Evolutionary conservation across 2,329 filamentous ascomycete genomes (phyloP).

Genomic region (Blumeriella jaapii): DNA sequence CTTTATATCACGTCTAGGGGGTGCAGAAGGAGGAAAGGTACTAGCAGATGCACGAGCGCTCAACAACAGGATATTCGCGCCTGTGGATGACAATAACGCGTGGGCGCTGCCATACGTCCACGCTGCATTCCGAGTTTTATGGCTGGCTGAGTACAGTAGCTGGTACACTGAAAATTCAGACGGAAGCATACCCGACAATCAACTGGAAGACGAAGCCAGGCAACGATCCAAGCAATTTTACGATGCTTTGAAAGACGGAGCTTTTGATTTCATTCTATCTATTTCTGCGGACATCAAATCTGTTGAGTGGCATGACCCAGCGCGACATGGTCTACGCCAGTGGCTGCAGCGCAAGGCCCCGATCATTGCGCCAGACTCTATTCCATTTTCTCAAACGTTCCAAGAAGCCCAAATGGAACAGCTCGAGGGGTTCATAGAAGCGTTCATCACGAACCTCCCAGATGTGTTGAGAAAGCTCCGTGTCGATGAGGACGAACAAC

Average conservation of each 20-base stretch:
- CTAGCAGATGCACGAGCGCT: slow-evolving; percentile 60
- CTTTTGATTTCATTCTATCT: slow-evolving; percentile 82
- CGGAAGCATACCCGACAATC: slow-evolving; percentile 46
- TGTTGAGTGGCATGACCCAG: slow-evolving; percentile 78
- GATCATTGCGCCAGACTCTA: slow-evolving; percentile 52
- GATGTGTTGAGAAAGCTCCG: slow-evolving; percentile 80
- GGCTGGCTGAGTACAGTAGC: slow-evolving; percentile 87
- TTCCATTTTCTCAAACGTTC: slow-evolving; percentile 61
- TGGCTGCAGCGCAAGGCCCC: slow-evolving; percentile 75
- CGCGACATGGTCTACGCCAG: slow-evolving; percentile 68
- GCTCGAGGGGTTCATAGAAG: slow-evolving; percentile 78
- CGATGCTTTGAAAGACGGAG: slow-evolving; percentile 73
- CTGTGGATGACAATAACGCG: slow-evolving; percentile 47
- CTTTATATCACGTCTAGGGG: slow-evolving; percentile 68
- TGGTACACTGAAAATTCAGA: slow-evolving; percentile 67
- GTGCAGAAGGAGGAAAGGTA: slow-evolving; percentile 57
- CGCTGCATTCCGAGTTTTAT: slow-evolving; percentile 69
- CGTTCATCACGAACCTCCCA: slow-evolving; percentile 90
- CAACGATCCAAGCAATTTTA: slow-evolving; percentile 63
- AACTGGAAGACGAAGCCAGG: slow-evolving; percentile 56
- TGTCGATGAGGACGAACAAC: slow-evolving; percentile 80
- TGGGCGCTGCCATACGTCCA: slow-evolving; percentile 70
- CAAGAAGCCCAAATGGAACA: slow-evolving; percentile 64
- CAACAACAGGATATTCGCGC: slow-evolving; percentile 54
- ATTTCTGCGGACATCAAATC: slow-evolving; percentile 71